Conservation (phyloP, 768 basidiomycete genomes). For the Suillus hirtellus region DNA sequence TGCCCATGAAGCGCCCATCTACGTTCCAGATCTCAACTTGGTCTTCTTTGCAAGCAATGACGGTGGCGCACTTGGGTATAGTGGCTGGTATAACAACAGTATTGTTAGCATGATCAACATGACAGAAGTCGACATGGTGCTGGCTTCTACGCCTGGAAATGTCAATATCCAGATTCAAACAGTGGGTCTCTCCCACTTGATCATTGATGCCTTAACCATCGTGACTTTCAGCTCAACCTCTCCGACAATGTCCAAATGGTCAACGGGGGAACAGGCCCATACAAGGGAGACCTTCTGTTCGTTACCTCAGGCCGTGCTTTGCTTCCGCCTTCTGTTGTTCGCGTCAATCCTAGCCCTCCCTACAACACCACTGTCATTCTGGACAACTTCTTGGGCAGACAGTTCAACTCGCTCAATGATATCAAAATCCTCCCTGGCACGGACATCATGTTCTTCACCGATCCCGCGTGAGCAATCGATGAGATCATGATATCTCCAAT, state of each 20-base stretch:
- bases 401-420: constrained; percentile 84
- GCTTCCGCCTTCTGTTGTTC: constrained; percentile 59
- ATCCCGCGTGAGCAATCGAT: constrained; percentile 48
- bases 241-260: constrained; percentile 68
- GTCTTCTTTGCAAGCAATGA: constrained; percentile 73
- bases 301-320: constrained; percentile 66
- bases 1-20: constrained; percentile 80
- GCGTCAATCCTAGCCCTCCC: constrained; percentile 64
- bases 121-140: constrained; percentile 49
- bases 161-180: constrained; percentile 53
- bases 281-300: constrained; percentile 57
- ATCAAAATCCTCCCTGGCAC: constrained; percentile 68
- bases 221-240: constrained; percentile 50
- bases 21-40: constrained; percentile 64
- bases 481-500: too few species aligned
- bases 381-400: constrained; percentile 78
- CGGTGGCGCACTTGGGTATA: constrained; percentile 64
- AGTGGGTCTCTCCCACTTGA: constrained; percentile 22
- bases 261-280: constrained; percentile 68
- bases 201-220: constrained; percentile 12
- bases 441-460: constrained; percentile 75
- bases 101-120: constrained; percentile 63
- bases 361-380: constrained; percentile 68
- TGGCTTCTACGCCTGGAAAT: constrained; percentile 34
- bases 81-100: constrained; percentile 64